Evolutionary conservation across 2,329 filamentous ascomycete genomes (phyloP).

Genomic region (Pseudocercospora eumusae): DNA sequence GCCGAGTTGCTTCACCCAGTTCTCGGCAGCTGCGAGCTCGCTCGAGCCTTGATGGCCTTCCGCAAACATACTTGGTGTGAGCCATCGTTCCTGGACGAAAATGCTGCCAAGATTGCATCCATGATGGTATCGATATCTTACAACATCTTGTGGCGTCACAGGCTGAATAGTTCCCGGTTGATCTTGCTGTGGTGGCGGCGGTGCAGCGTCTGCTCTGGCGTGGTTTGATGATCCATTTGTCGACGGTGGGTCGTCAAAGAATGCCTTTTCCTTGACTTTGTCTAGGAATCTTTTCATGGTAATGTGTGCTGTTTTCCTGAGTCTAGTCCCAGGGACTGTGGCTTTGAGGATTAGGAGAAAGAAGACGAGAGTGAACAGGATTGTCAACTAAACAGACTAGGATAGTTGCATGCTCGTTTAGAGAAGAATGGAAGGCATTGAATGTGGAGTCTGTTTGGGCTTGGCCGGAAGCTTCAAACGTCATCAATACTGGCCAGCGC

Average conservation of each 20-base stretch:
- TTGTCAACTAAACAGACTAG: slow-evolving; percentile 26
- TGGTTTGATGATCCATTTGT: slow-evolving; percentile 8
- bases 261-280: slow-evolving; percentile 41
- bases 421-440: slow-evolving; percentile 1
- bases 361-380: slow-evolving; percentile 28
- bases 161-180: slow-evolving; percentile 36
- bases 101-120: slow-evolving; percentile 61
- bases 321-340: slow-evolving; percentile 7
- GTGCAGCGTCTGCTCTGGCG: slow-evolving; percentile 24
- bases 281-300: slow-evolving; percentile 44
- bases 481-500: slow-evolving; percentile 9
- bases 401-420: slow-evolving; percentile 10
- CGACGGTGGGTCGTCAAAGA: slow-evolving; percentile 2
- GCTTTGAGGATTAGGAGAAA: slow-evolving; percentile 22
- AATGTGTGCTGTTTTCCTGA: slow-evolving; percentile 15
- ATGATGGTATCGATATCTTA: slow-evolving; percentile 61
- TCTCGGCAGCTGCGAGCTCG: slow-evolving; percentile 56
- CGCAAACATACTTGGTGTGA: slow-evolving; percentile 54
- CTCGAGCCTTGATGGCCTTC: slow-evolving; percentile 45
- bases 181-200: slow-evolving; percentile 5
- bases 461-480: slow-evolving; percentile 8
- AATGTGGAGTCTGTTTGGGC: slow-evolving; percentile 8
- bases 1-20: slow-evolving; percentile 51
- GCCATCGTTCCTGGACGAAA: slow-evolving; percentile 63
- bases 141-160: slow-evolving; percentile 46